Base-by-base conservation (phyloP, 306 rosid species). In the Cucumis melo region DNA sequence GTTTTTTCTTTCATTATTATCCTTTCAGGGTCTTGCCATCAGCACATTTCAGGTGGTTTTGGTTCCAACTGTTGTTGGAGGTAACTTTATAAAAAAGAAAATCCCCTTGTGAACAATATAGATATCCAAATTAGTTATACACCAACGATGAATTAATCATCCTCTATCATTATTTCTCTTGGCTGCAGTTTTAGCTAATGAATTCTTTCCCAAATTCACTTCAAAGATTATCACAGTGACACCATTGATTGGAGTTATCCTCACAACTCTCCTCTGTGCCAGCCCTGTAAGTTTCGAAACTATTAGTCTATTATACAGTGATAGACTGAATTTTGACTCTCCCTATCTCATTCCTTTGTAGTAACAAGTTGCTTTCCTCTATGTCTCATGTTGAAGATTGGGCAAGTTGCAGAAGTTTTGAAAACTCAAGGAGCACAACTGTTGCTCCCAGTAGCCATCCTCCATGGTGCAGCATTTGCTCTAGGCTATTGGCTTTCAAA, bases 1-100 rank as follows among this genome's bases (percentile, higher is more conserved):
- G 44, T 50, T 16, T 27, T 17, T 53, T 58, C 57, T 79, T 79
- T 70, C 44, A 10, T 80, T 41, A 54, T 71, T 51, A 68, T 70
- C 81, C 78, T 77, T 80, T 65, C 90, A 94, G 97, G 97, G 96
- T 51, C 87, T 90, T 61, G 95, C 95, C 48, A 59, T 94, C 71
- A 94, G 97, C 79, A 94, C 98, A 78, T 91, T 94, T 87, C 98
- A 94, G 86, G 98, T 94, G 84, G 98, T 94, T 79, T 82, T 94
- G 84, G 84, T 94, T 78, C 98, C 98, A 78, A 91, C 95, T 16
- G 10, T 89, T 53, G 77, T 94, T 73, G 98, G 98, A 89, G 98
- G 98, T 94, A 87, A 85, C 82, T 81, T 63, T 16, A 63, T 34
- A 76, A 76, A 82, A 82, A 73, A 79, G 80, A 70, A 70, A 9